Conservation (phyloP, 1,284 basidiomycete species). For the Ganoderma meredithae region DNA sequence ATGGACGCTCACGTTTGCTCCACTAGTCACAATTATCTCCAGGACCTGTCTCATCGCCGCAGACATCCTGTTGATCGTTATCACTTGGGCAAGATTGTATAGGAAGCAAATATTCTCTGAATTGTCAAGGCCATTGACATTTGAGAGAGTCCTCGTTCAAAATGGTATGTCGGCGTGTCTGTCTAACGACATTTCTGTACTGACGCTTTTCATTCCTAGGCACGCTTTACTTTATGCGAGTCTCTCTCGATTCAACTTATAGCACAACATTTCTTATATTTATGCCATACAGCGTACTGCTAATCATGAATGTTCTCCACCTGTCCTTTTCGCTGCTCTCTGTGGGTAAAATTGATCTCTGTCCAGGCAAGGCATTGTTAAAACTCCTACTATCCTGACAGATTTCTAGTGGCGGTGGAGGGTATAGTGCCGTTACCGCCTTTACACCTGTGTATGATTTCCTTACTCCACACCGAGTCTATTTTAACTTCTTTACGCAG, state of each 20-base stretch:
- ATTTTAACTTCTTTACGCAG: background rate
- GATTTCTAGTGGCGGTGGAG: background rate
- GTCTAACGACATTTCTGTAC: too few relatives aligned
- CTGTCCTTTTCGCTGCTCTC: background rate
- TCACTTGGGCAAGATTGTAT: conserved; percentile 4
- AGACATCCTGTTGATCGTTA: background rate
- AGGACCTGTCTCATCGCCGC: background rate
- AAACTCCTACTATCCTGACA: background rate
- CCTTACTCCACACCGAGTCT: background rate
- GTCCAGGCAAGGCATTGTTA: background rate
- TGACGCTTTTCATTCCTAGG: background rate
- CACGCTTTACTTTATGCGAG: conserved; percentile 7
- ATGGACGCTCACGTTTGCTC: background rate
- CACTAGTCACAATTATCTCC: background rate
- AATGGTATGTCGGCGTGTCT: background rate
- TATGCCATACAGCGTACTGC: background rate
- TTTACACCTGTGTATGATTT: conserved; percentile 6
- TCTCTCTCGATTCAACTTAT: background rate
- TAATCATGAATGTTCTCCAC: conserved; percentile 9
- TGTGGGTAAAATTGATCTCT: background rate
- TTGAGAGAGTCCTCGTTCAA: conserved; percentile 4
- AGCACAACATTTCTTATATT: background rate
- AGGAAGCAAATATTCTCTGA: background rate
- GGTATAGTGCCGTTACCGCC: background rate
- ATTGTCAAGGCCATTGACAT: conserved; percentile 1